Conservation (phyloP, 805 yeast species). For the Kazachstania kunashirensis region DNA sequence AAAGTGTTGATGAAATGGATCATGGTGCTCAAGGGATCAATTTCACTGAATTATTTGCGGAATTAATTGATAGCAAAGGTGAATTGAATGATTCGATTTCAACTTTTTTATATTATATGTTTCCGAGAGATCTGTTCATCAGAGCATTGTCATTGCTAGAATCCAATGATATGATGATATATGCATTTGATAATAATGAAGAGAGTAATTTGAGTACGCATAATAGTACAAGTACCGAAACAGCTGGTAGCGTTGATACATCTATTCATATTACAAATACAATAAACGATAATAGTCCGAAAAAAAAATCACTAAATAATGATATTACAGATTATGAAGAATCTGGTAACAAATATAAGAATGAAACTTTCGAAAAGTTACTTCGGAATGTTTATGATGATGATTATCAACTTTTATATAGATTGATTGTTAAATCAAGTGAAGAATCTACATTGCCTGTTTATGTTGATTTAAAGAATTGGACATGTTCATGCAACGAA, state of each 20-base stretch:
- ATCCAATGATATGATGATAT: slow-evolving; percentile 27
- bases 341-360: background rate
- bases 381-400: slow-evolving; percentile 8
- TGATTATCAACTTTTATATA: slow-evolving; percentile 10
- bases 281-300: too few relatives aligned
- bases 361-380: background rate
- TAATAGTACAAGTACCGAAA: background rate
- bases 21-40: slow-evolving; percentile 1
- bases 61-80: slow-evolving; percentile 9
- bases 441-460: slow-evolving; percentile 14
- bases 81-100: slow-evolving; percentile 23
- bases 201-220: background rate
- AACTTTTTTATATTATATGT: slow-evolving; percentile 25
- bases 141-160: slow-evolving; percentile 29
- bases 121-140: slow-evolving; percentile 27
- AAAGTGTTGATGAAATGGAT: too few relatives aligned
- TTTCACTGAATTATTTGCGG: slow-evolving; percentile 6
- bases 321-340: background rate
- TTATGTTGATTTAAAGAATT: slow-evolving; percentile 23
- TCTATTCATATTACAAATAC: background rate
- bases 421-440: slow-evolving; percentile 20
- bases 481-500: slow-evolving; percentile 30
- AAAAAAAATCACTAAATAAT: too few relatives aligned
- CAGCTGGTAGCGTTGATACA: background rate
- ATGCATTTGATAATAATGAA: slow-evolving; percentile 12